Evolutionary conservation across 345 rosid genomes (phyloP).

Genomic region (Citrus unshiu): DNA sequence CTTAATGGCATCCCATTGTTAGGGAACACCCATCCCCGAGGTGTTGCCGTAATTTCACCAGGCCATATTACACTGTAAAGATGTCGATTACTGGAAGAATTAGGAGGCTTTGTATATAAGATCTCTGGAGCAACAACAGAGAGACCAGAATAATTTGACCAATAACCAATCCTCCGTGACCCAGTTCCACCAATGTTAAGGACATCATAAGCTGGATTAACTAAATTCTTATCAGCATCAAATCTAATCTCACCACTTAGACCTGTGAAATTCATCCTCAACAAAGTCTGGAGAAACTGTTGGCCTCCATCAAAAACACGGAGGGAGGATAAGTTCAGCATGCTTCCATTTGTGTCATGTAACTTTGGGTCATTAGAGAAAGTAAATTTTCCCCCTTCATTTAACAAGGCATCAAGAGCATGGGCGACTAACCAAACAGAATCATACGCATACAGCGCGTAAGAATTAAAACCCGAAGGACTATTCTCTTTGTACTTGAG

Average conservation of each 20-base stretch:
- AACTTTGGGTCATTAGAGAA: slow-evolving; percentile 63
- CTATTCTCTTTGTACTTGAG: slow-evolving; percentile 36
- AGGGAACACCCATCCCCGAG: slow-evolving; percentile 93
- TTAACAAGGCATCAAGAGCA: slow-evolving; percentile 64
- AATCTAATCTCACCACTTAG: slow-evolving; percentile 60
- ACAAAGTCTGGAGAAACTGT: slow-evolving; percentile 55
- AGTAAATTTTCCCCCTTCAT: slow-evolving; percentile 57
- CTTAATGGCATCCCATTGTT: slow-evolving; percentile 72
- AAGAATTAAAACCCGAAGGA: slow-evolving; percentile 54
- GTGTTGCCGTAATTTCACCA: slow-evolving; percentile 49
- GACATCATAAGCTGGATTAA: slow-evolving; percentile 69
- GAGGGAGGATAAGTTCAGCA: slow-evolving; percentile 53
- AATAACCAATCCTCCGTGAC: slow-evolving; percentile 71
- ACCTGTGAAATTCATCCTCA: slow-evolving; percentile 64
- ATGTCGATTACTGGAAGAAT: slow-evolving; percentile 45
- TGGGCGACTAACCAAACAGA: slow-evolving; percentile 88
- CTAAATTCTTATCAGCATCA: slow-evolving; percentile 50
- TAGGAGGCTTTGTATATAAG: slow-evolving; percentile 51
- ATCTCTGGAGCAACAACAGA: slow-evolving; percentile 61
- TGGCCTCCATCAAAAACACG: slow-evolving; percentile 67
- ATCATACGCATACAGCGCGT: slow-evolving; percentile 87
- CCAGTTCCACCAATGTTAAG: slow-evolving; percentile 69
- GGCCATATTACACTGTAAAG: slow-evolving; percentile 79
- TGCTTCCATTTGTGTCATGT: slow-evolving; percentile 40
- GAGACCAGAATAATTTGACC: slow-evolving; percentile 80